A percentile compares a stretch with the other conserved stretches of the same genome.
These are phyloP conservation scores for Datura wrightii DNA, from an alignment of 257 asterid species.

Conservation along the genomic window DNA sequence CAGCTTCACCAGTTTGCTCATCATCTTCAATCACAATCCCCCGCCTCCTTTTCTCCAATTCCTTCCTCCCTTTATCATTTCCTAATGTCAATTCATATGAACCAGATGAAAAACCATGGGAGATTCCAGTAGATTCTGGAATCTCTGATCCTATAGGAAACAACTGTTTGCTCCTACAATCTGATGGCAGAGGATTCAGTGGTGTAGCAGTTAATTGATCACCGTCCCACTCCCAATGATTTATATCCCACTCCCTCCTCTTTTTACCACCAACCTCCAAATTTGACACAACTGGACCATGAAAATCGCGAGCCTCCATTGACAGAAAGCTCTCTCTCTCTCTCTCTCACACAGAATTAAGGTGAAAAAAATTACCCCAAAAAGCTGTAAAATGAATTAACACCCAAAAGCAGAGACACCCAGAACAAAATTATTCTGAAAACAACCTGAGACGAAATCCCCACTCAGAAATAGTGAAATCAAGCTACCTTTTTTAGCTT, in stretches of 20 bases:
- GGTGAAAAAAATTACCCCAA: too few species aligned
- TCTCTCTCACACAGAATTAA: too few species aligned
- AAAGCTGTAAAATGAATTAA: neutral
- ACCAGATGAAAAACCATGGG: slow-evolving; percentile 47
- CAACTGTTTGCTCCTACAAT: slow-evolving; percentile 67
- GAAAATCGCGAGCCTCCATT: slow-evolving; percentile 40
- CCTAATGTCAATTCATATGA: slow-evolving; percentile 42
- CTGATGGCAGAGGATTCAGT: slow-evolving; percentile 54
- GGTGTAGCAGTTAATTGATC: slow-evolving; percentile 72
- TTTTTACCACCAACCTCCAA: slow-evolving; percentile 63
- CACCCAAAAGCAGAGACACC: neutral
- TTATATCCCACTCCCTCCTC: slow-evolving; percentile 81
- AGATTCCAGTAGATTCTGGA: slow-evolving; percentile 36
- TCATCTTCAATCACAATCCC: slow-evolving; percentile 47
- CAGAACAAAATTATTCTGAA: neutral
- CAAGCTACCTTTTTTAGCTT: neutral
- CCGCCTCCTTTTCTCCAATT: slow-evolving; percentile 74
- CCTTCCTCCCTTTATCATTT: slow-evolving; percentile 64
- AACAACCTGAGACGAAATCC: neutral
- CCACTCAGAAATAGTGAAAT: neutral
- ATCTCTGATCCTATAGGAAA: slow-evolving; percentile 54
- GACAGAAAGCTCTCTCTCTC: neutral
- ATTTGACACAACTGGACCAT: slow-evolving; percentile 53
- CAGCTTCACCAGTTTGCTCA: slow-evolving; percentile 47
- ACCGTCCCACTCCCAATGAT: slow-evolving; percentile 96